Evolutionary conservation across 2,329 filamentous ascomycete species (phyloP), one percentile per base, ranked within the genome.

Genomic region (Colletotrichum lupini): DNA sequence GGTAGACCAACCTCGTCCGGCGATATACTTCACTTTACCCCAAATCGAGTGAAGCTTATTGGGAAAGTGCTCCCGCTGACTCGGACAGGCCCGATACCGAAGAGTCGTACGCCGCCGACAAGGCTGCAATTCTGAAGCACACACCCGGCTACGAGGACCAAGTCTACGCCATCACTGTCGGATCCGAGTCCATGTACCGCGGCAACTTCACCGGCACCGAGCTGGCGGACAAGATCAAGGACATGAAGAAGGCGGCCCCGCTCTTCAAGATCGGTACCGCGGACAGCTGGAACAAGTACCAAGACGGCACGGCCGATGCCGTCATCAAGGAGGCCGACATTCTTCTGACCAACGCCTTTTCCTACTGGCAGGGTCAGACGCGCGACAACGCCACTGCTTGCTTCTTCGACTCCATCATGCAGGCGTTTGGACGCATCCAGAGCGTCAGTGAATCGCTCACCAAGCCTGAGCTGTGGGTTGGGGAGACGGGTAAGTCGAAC

Each of bases 251-350:
- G 53, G 83, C 87, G 37, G 80, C 92, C 79, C 85, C 87, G 76
- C 80, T 80, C 30, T 84, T 91, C 77, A 89, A 87, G 76, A 85
- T 93, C 57, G 92, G 92, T 63, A 93, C 91, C 12, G 92, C 92
- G 8, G 92, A 94, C 82, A 90, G 87, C 79, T 94, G 92, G 92
- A 94, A 93, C 84, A 93, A 92, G 82, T 92, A 87, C 78, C 86
- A 88, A 59, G 92, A 93, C 79, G 92, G 91, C 52, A 93, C 92
- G 30, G 92, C 89, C 52, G 89, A 94, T 80, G 85, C 88, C 16
- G 83, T 93, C 75, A 89, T 93, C 77, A 81, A 82, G 65, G 87
- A 87, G 59, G 88, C 87, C 64, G 90, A 92, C 64, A 89, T 93
- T 71, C 83, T 87, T 69, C 53, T 94, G 74, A 86, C 89, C 80